Base-by-base conservation (phyloP, 148 eudicot species). In the Heliamphora exappendiculata region DNA sequence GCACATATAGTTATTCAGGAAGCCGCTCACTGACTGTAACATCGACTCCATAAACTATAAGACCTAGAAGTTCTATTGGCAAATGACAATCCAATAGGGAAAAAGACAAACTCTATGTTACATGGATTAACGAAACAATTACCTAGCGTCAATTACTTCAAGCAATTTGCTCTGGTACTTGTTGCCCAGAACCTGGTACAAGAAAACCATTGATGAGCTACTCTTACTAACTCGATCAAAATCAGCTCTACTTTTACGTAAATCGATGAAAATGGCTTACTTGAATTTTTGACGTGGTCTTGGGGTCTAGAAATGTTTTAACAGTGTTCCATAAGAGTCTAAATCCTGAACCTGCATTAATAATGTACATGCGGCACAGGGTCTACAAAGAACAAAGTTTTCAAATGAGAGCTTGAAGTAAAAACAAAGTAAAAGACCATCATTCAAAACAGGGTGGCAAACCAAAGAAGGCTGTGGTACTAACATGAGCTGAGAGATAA, bases 331-430 rank as follows among this genome's bases (percentile, higher is more conserved):
- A 94, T 45, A 94, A 76, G 47, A 94, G 89, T 87, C 97, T 89
- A 74, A 94, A 94, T 54, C 97, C 97, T n/a, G 93, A 89, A 47
- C 98, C 98, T 28, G 98, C 98, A 71, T 94, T 94, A 86, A 94
- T 92, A 57, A 92, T 94, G 90, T 81, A 92, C 96, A 94, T 94
- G 67, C 92, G 88, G 75, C 86, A 88, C 50, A 94, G 81, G 26
- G 92, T 90, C 98, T 94, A 78, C 66, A 50, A 55, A 58, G 72
- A 76, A 79, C 29, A 42, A 47, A 28, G 71, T 72, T 65, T 12
- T 33, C 19, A 7, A 67, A 57, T 67, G 47, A 65, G 72, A 44
- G 11, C 26, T 44, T 14, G 36, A 34, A 29, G 19, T 49, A 7
- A 7, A 14, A 45, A 20, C 37, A 1, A 7, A 51, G 22, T 34